Conservation (phyloP, 2,329 filamentous ascomycete species). For the Pestalotiopsis sp. region DNA sequence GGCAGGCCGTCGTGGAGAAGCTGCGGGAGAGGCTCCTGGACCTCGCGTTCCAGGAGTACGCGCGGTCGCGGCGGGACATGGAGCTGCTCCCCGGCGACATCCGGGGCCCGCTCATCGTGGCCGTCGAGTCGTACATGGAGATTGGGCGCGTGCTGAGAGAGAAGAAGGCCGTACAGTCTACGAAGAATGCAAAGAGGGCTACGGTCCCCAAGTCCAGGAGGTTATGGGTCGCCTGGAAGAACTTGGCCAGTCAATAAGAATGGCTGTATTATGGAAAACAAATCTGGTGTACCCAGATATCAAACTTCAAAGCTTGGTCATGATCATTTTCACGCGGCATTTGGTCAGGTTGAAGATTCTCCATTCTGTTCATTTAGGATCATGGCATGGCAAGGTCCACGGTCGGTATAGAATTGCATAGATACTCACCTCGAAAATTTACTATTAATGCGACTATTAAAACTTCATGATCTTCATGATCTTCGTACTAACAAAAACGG, state of each 20-base stretch:
- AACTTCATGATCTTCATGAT: neutral
- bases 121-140: constrained; percentile 77
- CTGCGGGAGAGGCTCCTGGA: constrained; percentile 59
- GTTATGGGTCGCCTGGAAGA: constrained; percentile 35
- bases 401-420: neutral
- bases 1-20: constrained; percentile 45
- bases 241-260: constrained; percentile 17
- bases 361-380: neutral
- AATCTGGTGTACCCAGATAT: neutral
- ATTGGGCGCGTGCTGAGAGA: constrained; percentile 66
- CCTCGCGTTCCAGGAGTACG: constrained; percentile 63
- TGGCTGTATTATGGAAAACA: neutral
- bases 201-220: constrained; percentile 31
- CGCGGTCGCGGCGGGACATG: constrained; percentile 57
- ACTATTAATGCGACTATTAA: neutral
- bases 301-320: neutral
- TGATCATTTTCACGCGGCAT: neutral
- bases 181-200: constrained; percentile 26
- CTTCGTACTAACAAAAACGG: neutral
- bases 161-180: constrained; percentile 21
- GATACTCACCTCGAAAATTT: neutral
- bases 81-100: constrained; percentile 62
- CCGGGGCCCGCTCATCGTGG: constrained; percentile 66
- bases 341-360: neutral
- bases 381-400: neutral